These are phyloP conservation scores for Diospyros lotus DNA, from an alignment of 148 eudicot species.

Conservation along the genomic window DNA sequence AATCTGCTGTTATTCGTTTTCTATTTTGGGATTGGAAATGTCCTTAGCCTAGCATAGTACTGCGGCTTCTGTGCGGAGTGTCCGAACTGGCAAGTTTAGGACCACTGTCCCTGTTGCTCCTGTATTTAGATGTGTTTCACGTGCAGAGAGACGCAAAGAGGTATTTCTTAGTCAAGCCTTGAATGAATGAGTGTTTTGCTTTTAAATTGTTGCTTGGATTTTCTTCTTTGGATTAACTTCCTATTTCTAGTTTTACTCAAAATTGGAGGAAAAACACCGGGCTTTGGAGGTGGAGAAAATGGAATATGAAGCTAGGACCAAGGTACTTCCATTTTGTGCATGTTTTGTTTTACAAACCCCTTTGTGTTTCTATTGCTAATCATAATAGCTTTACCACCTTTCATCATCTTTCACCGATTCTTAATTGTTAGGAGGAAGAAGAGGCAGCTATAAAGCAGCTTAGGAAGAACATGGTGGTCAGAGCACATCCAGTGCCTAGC, in stretches of 20 bases:
- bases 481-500: conserved; percentile 85
- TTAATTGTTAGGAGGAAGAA: conserved; percentile 62
- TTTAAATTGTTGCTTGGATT: not conserved
- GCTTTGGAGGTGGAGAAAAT: conserved; percentile 82
- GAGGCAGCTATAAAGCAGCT: conserved; percentile 73
- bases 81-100: conserved; percentile 54
- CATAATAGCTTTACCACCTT: not conserved
- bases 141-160: conserved; percentile 77
- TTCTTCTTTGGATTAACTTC: conserved; percentile 11
- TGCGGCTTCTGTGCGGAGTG: conserved; percentile 58
- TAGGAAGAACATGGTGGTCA: conserved; percentile 62
- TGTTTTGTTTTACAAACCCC: not conserved
- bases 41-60: conserved; percentile 53
- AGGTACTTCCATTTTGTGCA: conserved; percentile 40
- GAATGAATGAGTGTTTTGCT: conserved; percentile 10
- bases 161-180: conserved; percentile 29
- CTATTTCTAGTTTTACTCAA: conserved; percentile 55
- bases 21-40: not conserved
- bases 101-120: conserved; percentile 85
- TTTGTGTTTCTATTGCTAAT: not conserved
- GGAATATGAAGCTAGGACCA: conserved; percentile 77
- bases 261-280: conserved; percentile 78
- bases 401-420: not conserved
- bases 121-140: conserved; percentile 44
- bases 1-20: too few relatives aligned